phyloP scores from a whole-genome alignment of 129 eudicot species.

The Logfia minima region DNA sequence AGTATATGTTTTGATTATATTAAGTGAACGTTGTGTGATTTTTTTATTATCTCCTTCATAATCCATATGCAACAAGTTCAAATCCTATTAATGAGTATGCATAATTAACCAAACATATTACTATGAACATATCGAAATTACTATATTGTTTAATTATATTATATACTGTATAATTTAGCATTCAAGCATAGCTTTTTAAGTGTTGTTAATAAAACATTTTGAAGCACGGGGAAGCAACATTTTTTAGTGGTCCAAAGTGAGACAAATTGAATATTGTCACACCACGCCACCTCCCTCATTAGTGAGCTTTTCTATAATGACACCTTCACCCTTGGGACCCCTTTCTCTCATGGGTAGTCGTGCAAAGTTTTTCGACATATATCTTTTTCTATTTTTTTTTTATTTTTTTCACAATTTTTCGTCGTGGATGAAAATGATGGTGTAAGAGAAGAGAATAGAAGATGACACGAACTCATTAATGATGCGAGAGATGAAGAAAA shows the following conservation, averaged over 20 bases:
- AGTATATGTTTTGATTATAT: no score
- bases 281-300: slow-evolving; percentile 52
- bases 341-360: neutral
- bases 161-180: neutral
- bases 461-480: no score
- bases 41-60: neutral
- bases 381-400: no score
- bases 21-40: no score
- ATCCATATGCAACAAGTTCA: neutral
- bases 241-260: slow-evolving; percentile 69
- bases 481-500: no score
- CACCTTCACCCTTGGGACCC: slow-evolving; percentile 15
- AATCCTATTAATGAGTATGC: neutral
- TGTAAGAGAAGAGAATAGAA: no score
- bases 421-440: no score
- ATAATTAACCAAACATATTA: neutral
- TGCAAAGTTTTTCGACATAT: neutral
- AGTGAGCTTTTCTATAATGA: slow-evolving; percentile 38
- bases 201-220: neutral
- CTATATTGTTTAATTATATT: no score
- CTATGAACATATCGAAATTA: no score
- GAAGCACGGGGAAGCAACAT: slow-evolving; percentile 7
- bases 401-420: no score
- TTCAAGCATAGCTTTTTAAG: neutral
- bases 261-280: slow-evolving; percentile 74